Conservation (phyloP, 2,329 filamentous ascomycete genomes). For the Hymenoscyphus salicellus region DNA sequence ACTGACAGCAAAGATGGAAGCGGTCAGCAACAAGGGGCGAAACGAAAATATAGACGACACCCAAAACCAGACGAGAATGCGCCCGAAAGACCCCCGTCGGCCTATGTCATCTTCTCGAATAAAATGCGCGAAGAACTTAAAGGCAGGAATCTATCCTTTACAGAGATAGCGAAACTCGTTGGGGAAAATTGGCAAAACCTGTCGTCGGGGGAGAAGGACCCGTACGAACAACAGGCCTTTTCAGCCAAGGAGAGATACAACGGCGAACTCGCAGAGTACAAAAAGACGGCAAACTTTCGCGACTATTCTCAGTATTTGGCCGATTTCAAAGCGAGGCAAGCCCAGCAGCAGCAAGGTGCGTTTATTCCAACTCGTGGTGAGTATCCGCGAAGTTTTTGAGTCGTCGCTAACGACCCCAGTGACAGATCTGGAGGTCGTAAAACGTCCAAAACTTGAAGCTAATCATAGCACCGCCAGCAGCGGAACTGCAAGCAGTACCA, state of each 20-base stretch:
- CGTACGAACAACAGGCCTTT: constrained; percentile 69
- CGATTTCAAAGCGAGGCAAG: constrained; percentile 75
- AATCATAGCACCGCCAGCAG: constrained; percentile 28
- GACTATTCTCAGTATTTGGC: constrained; percentile 69
- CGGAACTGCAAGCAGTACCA: constrained; percentile 26
- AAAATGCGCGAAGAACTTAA: constrained; percentile 77
- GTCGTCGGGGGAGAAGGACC: constrained; percentile 63
- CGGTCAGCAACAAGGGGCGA: constrained; percentile 46
- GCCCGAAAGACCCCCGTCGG: constrained; percentile 75
- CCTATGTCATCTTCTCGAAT: constrained; percentile 83
- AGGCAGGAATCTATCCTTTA: constrained; percentile 73
- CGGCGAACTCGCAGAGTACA: constrained; percentile 69
- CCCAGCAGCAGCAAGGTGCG: constrained; percentile 53
- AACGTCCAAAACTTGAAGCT: constrained; percentile 35
- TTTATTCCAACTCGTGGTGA: background rate
- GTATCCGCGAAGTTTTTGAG: background rate
- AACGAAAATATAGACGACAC: constrained; percentile 75
- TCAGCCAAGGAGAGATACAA: constrained; percentile 75
- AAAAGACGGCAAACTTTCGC: constrained; percentile 68
- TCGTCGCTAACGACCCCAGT: constrained; percentile 7
- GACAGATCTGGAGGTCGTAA: constrained; percentile 29
- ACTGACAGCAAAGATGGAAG: constrained; percentile 45
- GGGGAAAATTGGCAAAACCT: constrained; percentile 80
- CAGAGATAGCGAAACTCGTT: constrained; percentile 78
- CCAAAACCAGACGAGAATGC: constrained; percentile 79